Conservation (phyloP, 1,284 basidiomycete genomes). For the Apiotrichum siamense region DNA sequence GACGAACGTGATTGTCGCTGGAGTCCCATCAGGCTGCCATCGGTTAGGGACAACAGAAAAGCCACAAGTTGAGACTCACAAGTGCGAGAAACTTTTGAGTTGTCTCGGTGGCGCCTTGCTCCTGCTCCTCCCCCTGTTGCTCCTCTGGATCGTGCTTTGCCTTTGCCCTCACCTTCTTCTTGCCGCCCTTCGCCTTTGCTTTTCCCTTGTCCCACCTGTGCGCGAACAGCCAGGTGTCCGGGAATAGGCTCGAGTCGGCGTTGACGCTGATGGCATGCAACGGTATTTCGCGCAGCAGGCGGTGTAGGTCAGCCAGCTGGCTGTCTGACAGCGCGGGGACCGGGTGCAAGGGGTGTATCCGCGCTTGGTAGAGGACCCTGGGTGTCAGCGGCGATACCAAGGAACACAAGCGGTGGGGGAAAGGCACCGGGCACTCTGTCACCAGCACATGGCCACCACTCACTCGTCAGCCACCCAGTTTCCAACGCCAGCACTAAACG, state of each 20-base stretch:
- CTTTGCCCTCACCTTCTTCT: conserved; percentile 49
- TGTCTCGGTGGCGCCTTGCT: conserved; percentile 25
- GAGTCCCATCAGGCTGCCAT: conserved; percentile 60
- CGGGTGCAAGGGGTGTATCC: conserved; percentile 68
- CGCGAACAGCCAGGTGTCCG: conserved; percentile 50
- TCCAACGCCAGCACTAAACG: conserved; percentile 72
- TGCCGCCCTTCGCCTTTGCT: too few species aligned
- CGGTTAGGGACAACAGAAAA: background rate
- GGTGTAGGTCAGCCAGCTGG: conserved; percentile 56
- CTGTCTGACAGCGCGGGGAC: conserved; percentile 55
- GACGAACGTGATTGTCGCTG: conserved; percentile 67
- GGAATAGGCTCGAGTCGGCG: conserved; percentile 66
- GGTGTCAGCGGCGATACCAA: background rate
- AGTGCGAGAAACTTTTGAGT: conserved; percentile 52
- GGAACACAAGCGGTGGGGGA: too few species aligned
- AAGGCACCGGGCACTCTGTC: too few species aligned
- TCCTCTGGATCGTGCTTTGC: conserved; percentile 11
- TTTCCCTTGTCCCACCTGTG: conserved; percentile 62
- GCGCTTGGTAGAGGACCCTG: conserved; percentile 71
- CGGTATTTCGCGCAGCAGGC: conserved; percentile 58
- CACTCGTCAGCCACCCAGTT: conserved; percentile 72
- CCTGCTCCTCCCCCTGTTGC: conserved; percentile 12
- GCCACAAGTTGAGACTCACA: conserved; percentile 47
- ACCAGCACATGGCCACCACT: background rate
- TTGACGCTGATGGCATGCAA: conserved; percentile 62